phyloP scores from a whole-genome alignment of 2,329 filamentous ascomycete species.

The Leptoxyphium fumago region DNA sequence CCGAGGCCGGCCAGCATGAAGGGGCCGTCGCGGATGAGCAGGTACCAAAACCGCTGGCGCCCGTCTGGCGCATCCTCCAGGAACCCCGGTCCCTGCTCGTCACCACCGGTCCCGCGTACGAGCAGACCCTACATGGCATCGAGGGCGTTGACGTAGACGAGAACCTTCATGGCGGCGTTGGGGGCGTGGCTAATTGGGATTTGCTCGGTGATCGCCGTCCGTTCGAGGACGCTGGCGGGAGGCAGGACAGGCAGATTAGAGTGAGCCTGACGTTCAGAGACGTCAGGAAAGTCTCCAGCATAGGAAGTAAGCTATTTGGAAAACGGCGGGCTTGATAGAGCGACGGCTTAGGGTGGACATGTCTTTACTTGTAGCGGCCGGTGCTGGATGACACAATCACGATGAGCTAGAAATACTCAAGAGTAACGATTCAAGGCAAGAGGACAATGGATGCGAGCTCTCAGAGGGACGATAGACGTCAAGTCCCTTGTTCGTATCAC shows the following conservation, averaged over 20 bases:
- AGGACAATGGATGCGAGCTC: too few species aligned
- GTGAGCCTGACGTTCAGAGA: constrained; percentile 74
- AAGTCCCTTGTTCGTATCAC: too few species aligned
- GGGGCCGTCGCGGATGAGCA: background rate
- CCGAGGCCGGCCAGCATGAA: background rate
- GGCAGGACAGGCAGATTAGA: constrained; percentile 44
- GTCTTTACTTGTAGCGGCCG: too few species aligned
- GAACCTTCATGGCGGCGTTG: background rate
- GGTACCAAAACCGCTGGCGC: constrained; percentile 12
- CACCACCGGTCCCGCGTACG: constrained; percentile 55
- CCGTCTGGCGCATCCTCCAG: constrained; percentile 52
- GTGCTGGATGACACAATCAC: too few species aligned
- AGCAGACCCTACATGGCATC: constrained; percentile 61
- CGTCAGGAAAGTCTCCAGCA: constrained; percentile 65
- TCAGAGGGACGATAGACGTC: too few species aligned
- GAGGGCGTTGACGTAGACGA: constrained; percentile 5
- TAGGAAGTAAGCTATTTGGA: constrained; percentile 52
- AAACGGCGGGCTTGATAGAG: constrained; percentile 3
- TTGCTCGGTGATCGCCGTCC: constrained; percentile 40
- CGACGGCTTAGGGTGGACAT: too few species aligned
- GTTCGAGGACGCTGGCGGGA: constrained; percentile 32
- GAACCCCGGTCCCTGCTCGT: constrained; percentile 70
- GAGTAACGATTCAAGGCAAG: too few species aligned
- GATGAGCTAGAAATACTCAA: too few species aligned
- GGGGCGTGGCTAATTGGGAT: constrained; percentile 44